Evolutionary conservation across 306 rosid genomes (phyloP), one percentile per base, ranked within the genome.

Genomic region (Senna siamea): DNA sequence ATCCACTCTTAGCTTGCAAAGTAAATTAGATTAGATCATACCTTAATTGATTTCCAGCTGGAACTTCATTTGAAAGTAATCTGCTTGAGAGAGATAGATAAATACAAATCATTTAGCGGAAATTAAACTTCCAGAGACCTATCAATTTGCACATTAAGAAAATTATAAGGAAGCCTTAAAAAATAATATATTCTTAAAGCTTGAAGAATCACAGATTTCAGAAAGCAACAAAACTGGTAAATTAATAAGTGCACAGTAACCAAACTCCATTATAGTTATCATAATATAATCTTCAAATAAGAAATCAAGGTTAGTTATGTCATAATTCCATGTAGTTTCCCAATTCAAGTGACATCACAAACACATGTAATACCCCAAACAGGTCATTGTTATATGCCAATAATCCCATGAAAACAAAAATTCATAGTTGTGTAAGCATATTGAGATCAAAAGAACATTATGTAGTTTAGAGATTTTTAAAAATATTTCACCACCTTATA

Each of bases 31-130:
- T 56, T 30, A 14, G 38, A 65, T 76, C 83, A 69, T 73, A 93
- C 98, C 98, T 91, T 62, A 93, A 82, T 75, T 93, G 96, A 83
- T 81, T 89, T 76, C 97, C 85, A 63, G 20, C 89, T 78, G 89
- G 93, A 79, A 62, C 85, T 79, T 89, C 98, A 75, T 77, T 86
- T 54, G 92, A 82, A 3, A 82, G 85, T 62, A 79, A 75, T 78
- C 98, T 91, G 89, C 65, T 70, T 18, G 68, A 78, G 40, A 70
- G 55, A 80, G 40, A 79, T 32, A 81, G 19, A 73, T 23, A 62
- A 0, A 48, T 48, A 58, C 52, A 28, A 75, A 67, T 77, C 62
- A 69, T 32, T 38, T 66, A 66, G 37, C 59, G 56, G 62, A 10
- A 78, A 70, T 44, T 58, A 52, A 68, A 59, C 73, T 14, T 63